Evolutionary conservation across 2,329 filamentous ascomycete species (phyloP).

Genomic region (Aspergillus hiratsukae): DNA sequence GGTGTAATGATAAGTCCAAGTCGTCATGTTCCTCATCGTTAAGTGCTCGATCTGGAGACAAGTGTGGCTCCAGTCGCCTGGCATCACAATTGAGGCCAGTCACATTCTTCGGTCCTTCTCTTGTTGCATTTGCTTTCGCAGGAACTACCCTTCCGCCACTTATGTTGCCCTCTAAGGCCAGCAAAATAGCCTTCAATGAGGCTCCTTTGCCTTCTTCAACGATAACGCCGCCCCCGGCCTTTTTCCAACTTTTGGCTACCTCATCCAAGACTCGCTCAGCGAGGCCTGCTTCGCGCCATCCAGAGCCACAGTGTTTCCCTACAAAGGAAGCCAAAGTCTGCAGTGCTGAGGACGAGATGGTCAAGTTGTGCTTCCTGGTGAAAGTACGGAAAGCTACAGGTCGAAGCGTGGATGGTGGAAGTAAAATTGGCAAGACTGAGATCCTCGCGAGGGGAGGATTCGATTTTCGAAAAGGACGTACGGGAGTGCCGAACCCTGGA

Average conservation of each 20-base stretch:
- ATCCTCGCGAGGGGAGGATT: conserved; percentile 52
- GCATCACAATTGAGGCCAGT: conserved; percentile 46
- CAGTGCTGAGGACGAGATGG: conserved; percentile 80
- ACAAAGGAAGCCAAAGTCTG: conserved; percentile 84
- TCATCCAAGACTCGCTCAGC: conserved; percentile 92
- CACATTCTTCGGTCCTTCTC: conserved; percentile 16
- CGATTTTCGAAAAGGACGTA: conserved; percentile 60
- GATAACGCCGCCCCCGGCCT: conserved; percentile 79
- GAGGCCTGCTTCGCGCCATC: conserved; percentile 92
- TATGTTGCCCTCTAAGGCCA: conserved; percentile 82
- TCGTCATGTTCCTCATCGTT: conserved; percentile 53
- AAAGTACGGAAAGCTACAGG: conserved; percentile 93
- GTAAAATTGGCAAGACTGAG: conserved; percentile 78
- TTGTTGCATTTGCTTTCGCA: conserved; percentile 44
- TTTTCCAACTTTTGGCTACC: conserved; percentile 87
- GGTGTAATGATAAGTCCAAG: conserved; percentile 62
- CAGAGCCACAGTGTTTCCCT: conserved; percentile 87
- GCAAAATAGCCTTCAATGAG: conserved; percentile 72
- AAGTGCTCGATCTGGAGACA: conserved; percentile 32
- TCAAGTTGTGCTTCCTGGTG: conserved; percentile 95
- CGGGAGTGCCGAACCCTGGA: conserved; percentile 82
- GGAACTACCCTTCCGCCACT: conserved; percentile 60
- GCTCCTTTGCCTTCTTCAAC: conserved; percentile 72
- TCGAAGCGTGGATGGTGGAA: conserved; percentile 79
- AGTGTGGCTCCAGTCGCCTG: conserved; percentile 43